These are phyloP conservation scores for Acacia melanoxylon DNA, from an alignment of 306 rosid species.

Conservation along the genomic window DNA sequence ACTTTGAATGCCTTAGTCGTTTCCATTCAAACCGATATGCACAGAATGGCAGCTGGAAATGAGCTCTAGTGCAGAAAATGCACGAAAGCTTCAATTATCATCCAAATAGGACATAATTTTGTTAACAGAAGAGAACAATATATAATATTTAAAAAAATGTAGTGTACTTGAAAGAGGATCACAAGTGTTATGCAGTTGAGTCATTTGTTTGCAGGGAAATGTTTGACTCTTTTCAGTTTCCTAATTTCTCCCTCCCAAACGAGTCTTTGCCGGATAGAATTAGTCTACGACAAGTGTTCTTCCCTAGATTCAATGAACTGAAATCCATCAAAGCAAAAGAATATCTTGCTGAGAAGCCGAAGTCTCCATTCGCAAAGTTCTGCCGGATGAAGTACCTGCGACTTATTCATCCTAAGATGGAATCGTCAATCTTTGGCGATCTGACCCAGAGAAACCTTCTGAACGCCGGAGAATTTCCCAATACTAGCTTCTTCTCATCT, in stretches of 20 bases:
- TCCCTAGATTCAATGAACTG: conserved; percentile 42
- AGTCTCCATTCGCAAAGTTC: conserved; percentile 66
- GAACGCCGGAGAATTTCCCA: conserved; percentile 49
- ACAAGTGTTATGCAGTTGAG: conserved; percentile 76
- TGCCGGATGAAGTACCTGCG: conserved; percentile 59
- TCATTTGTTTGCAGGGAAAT: conserved; percentile 76
- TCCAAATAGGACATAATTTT: no score
- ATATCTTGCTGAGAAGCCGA: conserved; percentile 44
- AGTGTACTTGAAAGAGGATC: conserved; percentile 62
- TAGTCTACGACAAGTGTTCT: conserved; percentile 43
- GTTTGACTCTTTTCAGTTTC: conserved; percentile 70
- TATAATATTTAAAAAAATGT: conserved; percentile 45
- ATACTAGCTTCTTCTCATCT: conserved; percentile 38
- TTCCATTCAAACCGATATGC: no score
- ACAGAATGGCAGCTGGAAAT: no score
- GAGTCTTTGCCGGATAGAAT: conserved; percentile 45
- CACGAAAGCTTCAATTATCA: no score
- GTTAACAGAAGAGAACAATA: no score
- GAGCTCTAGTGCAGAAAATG: no score
- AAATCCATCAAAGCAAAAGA: conserved; percentile 57
- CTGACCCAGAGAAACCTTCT: conserved; percentile 46
- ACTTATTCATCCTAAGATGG: conserved; percentile 64
- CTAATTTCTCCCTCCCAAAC: conserved; percentile 53
- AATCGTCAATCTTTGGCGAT: conserved; percentile 50
- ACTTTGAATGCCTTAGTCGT: no score